phyloP scores from a whole-genome alignment of 2,329 filamentous ascomycete species.

The Grosmannia penicillata region DNA sequence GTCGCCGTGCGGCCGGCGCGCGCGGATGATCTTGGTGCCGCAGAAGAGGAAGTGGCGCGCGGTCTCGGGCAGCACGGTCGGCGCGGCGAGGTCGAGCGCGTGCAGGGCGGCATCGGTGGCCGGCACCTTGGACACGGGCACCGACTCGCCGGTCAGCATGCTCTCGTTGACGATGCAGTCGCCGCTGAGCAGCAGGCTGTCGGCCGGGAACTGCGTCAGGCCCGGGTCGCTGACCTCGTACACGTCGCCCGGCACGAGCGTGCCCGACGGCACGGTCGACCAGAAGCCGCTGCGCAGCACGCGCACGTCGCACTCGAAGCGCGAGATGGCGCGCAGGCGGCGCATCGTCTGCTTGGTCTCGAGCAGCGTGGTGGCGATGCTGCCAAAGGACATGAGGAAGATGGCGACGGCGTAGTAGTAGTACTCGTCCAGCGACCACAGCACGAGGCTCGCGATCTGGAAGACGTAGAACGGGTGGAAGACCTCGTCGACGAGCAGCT shows the following conservation, averaged over 20 bases:
- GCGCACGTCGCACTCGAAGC: constrained; percentile 88
- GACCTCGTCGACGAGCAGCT: constrained; percentile 82
- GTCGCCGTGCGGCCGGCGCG: constrained; percentile 58
- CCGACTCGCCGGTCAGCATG: constrained; percentile 95
- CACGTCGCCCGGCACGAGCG: constrained; percentile 87
- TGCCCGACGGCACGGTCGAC: constrained; percentile 72
- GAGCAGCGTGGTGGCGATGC: constrained; percentile 75
- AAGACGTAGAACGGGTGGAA: constrained; percentile 98
- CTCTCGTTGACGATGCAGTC: constrained; percentile 99
- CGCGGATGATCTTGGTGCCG: constrained; percentile 89
- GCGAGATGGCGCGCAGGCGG: constrained; percentile 77
- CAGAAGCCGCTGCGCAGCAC: constrained; percentile 93
- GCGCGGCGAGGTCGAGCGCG: constrained; percentile 61
- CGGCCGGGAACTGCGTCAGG: constrained; percentile 75
- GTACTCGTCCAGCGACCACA: constrained; percentile 94
- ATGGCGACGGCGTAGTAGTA: constrained; percentile 97
- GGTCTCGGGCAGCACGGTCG: constrained; percentile 68
- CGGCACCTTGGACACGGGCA: constrained; percentile 86
- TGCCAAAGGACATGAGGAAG: constrained; percentile 84
- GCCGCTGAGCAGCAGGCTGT: constrained; percentile 79
- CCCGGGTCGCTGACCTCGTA: constrained; percentile 95
- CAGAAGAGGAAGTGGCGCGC: constrained; percentile 86
- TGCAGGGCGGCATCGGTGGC: constrained; percentile 67
- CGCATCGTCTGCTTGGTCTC: constrained; percentile 91
- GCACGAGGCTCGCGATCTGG: constrained; percentile 80